These are phyloP conservation scores for Candida bentonensis DNA, from an alignment of 805 yeast species.

Conservation along the genomic window DNA sequence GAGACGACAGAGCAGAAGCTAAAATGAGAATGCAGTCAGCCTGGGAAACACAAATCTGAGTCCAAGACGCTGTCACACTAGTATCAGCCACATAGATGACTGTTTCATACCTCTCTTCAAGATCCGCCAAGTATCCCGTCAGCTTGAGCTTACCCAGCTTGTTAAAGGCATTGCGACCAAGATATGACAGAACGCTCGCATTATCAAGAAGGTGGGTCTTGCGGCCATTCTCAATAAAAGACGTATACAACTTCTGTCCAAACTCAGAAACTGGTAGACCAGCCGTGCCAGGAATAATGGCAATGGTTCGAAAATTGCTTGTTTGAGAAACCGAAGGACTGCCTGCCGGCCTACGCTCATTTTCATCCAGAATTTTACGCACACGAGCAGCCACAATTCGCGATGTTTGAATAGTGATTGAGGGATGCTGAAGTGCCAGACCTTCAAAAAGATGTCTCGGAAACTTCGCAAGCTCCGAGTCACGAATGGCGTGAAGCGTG, in stretches of 20 bases:
- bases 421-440: slow-evolving; percentile 70
- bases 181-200: slow-evolving; percentile 58
- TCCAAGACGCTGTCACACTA: slow-evolving; percentile 73
- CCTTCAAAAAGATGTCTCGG: slow-evolving; percentile 83
- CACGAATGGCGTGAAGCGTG: slow-evolving; percentile 75
- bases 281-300: slow-evolving; percentile 62
- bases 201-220: slow-evolving; percentile 72
- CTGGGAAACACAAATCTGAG: slow-evolving; percentile 80
- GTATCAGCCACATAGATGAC: slow-evolving; percentile 85
- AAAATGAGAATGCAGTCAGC: slow-evolving; percentile 86
- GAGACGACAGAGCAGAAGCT: slow-evolving; percentile 67
- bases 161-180: slow-evolving; percentile 90
- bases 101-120: slow-evolving; percentile 82
- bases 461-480: slow-evolving; percentile 84
- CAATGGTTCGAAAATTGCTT: slow-evolving; percentile 59
- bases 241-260: slow-evolving; percentile 57
- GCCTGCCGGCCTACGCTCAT: not conserved
- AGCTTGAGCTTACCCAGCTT: slow-evolving; percentile 72
- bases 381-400: slow-evolving; percentile 61
- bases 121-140: slow-evolving; percentile 77
- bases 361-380: slow-evolving; percentile 12
- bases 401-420: slow-evolving; percentile 81
- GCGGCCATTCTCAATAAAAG: slow-evolving; percentile 58
- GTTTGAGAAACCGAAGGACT: slow-evolving; percentile 18
- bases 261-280: slow-evolving; percentile 84